Conservation (phyloP, 2,329 filamentous ascomycete species). For the Botrytis medusae region DNA sequence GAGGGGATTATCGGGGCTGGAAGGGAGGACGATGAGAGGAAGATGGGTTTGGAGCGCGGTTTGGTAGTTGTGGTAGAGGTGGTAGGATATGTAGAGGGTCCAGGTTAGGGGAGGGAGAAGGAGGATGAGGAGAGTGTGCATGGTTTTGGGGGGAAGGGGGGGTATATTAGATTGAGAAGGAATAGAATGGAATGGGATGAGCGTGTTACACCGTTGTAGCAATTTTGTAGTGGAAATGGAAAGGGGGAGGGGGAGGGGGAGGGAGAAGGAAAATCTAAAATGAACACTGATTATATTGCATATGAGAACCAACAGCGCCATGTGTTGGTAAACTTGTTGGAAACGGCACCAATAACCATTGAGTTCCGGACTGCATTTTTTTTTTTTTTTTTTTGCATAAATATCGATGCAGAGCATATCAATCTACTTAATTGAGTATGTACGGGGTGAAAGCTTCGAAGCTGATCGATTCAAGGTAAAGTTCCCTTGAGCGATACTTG, state of each 20-base stretch:
- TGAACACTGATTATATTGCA: not conserved
- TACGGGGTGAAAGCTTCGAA: not conserved
- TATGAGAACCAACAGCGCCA: not conserved
- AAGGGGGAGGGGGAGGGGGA: not conserved
- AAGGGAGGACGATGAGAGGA: not conserved
- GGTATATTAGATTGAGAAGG: not conserved
- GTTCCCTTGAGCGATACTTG: not conserved
- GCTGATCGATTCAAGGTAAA: not conserved
- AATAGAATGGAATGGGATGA: not conserved
- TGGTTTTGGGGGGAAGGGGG: not conserved
- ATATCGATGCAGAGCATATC: not conserved
- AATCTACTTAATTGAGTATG: not conserved
- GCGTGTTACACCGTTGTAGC: not conserved
- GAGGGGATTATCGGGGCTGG: not conserved
- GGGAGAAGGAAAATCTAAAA: not conserved
- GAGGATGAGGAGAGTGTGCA: not conserved
- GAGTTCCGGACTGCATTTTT: not conserved
- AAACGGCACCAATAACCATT: not conserved
- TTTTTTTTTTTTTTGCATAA: not conserved
- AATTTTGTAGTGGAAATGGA: not conserved
- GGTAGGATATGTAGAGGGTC: not conserved
- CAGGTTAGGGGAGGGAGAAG: not conserved
- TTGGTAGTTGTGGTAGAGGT: not conserved
- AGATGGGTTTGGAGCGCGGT: not conserved
- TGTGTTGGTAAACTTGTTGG: not conserved